Conservation (phyloP, 164 flowering plant genomes). For the Buxus sempervirens region DNA sequence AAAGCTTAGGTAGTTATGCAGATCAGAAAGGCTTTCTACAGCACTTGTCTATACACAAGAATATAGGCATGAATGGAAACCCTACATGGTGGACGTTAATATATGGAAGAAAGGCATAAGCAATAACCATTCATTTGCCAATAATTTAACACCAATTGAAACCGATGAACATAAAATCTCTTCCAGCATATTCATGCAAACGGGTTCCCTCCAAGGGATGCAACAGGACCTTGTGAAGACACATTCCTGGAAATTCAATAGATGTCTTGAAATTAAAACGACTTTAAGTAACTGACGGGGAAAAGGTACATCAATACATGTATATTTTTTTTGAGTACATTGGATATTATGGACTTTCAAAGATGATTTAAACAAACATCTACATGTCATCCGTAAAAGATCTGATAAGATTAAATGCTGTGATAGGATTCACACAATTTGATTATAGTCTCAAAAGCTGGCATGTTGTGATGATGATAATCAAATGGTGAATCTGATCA, state of each 20-base stretch:
- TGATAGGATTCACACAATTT: too few relatives aligned
- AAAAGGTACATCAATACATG: not conserved
- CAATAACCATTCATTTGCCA: not conserved
- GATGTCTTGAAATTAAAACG: not conserved
- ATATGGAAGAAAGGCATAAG: too few relatives aligned
- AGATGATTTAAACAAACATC: too few relatives aligned
- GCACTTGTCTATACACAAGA: slow-evolving; percentile 6
- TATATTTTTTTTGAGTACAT: too few relatives aligned
- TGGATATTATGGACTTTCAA: too few relatives aligned
- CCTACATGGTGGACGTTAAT: not conserved
- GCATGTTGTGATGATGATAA: too few relatives aligned
- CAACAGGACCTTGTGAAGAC: slow-evolving; percentile 48
- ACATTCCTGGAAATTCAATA: slow-evolving; percentile 40
- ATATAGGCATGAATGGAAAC: slow-evolving; percentile 5
- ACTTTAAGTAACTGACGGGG: not conserved
- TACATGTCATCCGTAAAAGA: too few relatives aligned
- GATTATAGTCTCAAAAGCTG: too few relatives aligned
- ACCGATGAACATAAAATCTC: not conserved
- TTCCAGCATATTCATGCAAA: slow-evolving; percentile 38
- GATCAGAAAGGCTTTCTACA: not conserved
- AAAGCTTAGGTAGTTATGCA: not conserved
- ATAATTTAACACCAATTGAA: not conserved
- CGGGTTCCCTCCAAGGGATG: slow-evolving; percentile 72
- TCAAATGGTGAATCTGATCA: too few relatives aligned
- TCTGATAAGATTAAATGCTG: too few relatives aligned